Percentiles rank a stretch among this genome's conserved stretches.
Conservation (phyloP, 495 filamentous ascomycete species). For the Geopyxis carbonaria region DNA sequence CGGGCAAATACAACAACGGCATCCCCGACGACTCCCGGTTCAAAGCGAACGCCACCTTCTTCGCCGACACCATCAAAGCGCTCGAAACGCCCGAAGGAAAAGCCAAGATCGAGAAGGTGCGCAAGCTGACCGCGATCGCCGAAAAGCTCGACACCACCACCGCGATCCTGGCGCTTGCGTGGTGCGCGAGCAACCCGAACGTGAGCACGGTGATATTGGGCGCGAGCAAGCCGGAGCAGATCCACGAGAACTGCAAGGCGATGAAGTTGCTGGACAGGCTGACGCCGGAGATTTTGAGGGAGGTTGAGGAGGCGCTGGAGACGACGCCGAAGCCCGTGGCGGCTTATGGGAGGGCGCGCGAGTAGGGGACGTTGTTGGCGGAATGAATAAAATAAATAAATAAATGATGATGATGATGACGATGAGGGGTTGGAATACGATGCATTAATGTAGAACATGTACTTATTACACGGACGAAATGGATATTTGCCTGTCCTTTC, state of each 20-base stretch:
- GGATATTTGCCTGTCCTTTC: too few relatives aligned
- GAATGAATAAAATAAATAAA: too few relatives aligned
- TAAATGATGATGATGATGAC: too few relatives aligned
- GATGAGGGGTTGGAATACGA: too few relatives aligned
- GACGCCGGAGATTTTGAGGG: slow-evolving; percentile 34
- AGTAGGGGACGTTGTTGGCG: too few relatives aligned
- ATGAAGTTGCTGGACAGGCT: slow-evolving; percentile 33
- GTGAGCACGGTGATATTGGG: slow-evolving; percentile 37
- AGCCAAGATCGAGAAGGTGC: slow-evolving; percentile 27
- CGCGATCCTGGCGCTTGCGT: slow-evolving; percentile 37
- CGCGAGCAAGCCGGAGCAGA: slow-evolving; percentile 8
- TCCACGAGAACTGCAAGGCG: slow-evolving; percentile 23
- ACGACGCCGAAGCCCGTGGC: slow-evolving; percentile 28
- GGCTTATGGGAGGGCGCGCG: background rate
- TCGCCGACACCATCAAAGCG: background rate
- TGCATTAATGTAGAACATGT: too few relatives aligned
- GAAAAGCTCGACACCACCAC: slow-evolving; percentile 33
- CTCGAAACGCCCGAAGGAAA: slow-evolving; percentile 31
- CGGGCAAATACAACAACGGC: slow-evolving; percentile 65
- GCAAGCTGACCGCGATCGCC: slow-evolving; percentile 30
- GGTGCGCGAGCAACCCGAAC: slow-evolving; percentile 40
- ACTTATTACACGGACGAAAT: too few relatives aligned
- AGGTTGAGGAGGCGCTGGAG: slow-evolving; percentile 35
- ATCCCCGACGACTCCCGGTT: slow-evolving; percentile 41
- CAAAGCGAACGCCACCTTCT: background rate